Evolutionary conservation across 495 filamentous ascomycete species (phyloP).

Genomic region (Podospora didyma): DNA sequence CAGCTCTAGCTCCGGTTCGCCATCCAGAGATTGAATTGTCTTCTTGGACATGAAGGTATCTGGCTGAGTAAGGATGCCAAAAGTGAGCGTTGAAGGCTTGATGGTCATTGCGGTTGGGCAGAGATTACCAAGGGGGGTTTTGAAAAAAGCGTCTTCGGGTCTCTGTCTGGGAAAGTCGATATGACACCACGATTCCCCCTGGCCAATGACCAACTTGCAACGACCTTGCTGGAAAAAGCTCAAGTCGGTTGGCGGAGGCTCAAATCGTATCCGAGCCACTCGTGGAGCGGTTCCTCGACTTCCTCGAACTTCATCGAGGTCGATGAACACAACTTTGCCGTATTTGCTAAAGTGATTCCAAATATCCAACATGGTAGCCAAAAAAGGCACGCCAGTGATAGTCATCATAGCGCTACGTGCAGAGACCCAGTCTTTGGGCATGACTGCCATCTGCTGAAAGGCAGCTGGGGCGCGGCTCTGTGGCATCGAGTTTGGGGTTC

Average conservation of each 20-base stretch:
- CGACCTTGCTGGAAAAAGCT: slow-evolving; percentile 17
- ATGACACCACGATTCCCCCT: not conserved
- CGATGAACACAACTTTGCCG: slow-evolving; percentile 31
- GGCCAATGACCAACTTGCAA: slow-evolving; percentile 7
- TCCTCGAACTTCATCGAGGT: slow-evolving; percentile 25
- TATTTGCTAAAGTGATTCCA: slow-evolving; percentile 17
- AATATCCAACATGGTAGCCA: slow-evolving; percentile 24
- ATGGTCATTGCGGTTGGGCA: slow-evolving; percentile 31
- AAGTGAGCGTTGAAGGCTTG: slow-evolving; percentile 34
- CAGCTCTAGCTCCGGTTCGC: slow-evolving; percentile 18
- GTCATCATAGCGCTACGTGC: slow-evolving; percentile 19
- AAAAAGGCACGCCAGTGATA: slow-evolving; percentile 21
- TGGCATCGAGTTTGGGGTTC: no score
- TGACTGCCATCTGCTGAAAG: not conserved
- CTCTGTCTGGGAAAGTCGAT: slow-evolving; percentile 10
- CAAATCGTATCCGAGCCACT: slow-evolving; percentile 30
- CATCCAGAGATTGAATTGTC: slow-evolving; percentile 13
- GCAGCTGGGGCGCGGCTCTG: not conserved
- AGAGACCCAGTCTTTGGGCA: slow-evolving; percentile 24
- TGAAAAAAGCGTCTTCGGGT: slow-evolving; percentile 6
- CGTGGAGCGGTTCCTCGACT: slow-evolving; percentile 2
- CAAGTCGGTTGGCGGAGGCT: slow-evolving; percentile 29
- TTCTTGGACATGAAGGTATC: slow-evolving; percentile 49
- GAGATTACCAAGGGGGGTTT: slow-evolving; percentile 21
- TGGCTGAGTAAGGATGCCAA: slow-evolving; percentile 49